Evolutionary conservation across 441 rosid genomes (phyloP).

Genomic region (Dalechampia spathulata): DNA sequence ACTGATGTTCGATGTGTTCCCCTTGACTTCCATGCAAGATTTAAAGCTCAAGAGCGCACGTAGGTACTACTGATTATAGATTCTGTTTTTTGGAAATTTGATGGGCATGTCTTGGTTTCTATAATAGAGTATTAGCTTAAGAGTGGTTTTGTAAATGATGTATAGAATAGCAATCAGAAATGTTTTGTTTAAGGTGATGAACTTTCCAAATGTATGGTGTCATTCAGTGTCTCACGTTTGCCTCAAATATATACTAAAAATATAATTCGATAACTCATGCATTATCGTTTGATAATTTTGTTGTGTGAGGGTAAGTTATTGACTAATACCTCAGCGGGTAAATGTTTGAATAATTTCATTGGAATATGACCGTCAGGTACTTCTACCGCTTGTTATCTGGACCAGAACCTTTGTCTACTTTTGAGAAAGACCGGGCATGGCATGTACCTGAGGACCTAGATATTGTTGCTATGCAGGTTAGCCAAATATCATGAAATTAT

Average conservation of each 20-base stretch:
- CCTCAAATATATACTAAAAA: too few species aligned
- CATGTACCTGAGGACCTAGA: constrained; percentile 68
- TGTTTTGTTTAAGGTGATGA: neutral
- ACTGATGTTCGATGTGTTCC: constrained; percentile 76
- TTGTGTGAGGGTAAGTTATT: too few species aligned
- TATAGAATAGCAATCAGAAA: neutral
- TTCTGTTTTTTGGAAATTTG: constrained; percentile 9
- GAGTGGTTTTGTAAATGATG: neutral
- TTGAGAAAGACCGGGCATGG: constrained; percentile 84
- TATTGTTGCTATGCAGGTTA: constrained; percentile 75
- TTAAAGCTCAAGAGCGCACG: constrained; percentile 85
- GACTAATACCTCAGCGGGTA: neutral
- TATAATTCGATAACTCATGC: too few species aligned
- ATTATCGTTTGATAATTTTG: too few species aligned
- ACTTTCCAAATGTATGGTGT: neutral
- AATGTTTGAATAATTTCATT: constrained; percentile 5
- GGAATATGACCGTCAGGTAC: constrained; percentile 42
- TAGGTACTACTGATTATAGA: constrained; percentile 42
- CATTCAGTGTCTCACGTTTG: too few species aligned
- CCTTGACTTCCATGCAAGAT: constrained; percentile 81
- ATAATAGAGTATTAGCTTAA: neutral
- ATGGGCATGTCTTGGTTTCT: neutral
- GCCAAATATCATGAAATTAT: constrained; percentile 5
- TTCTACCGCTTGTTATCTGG: constrained; percentile 79
- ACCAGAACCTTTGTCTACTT: constrained; percentile 59